Percentiles rank a stretch among this genome's conserved stretches.
phyloP scores from a whole-genome alignment of 441 rosid genomes.

The Populus hybrid region DNA sequence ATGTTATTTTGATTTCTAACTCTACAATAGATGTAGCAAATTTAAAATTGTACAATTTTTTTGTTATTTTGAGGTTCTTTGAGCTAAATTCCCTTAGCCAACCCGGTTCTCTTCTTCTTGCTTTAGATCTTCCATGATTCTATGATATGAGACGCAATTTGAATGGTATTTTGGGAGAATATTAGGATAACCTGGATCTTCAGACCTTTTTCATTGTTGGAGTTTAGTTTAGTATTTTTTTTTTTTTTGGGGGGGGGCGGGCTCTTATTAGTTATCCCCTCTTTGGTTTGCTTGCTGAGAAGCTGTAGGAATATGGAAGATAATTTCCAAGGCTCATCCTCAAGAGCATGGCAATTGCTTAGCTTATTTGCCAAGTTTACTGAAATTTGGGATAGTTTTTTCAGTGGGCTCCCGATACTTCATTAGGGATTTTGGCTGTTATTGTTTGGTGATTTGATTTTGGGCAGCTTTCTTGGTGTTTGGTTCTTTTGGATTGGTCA shows the following conservation, averaged over 20 bases:
- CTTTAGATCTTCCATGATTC: background rate
- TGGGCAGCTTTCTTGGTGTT: background rate
- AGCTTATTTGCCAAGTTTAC: background rate
- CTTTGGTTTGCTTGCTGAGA: background rate
- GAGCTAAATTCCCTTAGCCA: too few relatives aligned
- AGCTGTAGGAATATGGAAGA: background rate
- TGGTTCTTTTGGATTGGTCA: background rate
- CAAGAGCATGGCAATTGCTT: background rate
- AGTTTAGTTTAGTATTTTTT: background rate
- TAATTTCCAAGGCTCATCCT: background rate
- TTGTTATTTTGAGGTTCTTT: background rate
- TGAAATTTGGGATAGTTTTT: background rate
- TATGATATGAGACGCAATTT: background rate
- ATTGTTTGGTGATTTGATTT: constrained; percentile 3
- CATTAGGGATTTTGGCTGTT: background rate
- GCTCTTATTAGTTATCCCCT: background rate
- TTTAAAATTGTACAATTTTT: background rate
- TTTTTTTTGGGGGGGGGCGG: background rate
- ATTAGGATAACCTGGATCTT: background rate
- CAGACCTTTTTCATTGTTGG: background rate
- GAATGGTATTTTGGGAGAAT: background rate
- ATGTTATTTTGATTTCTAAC: background rate
- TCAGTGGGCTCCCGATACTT: background rate
- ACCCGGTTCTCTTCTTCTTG: background rate
- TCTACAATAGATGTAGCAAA: background rate